A percentile compares a stretch with the other conserved stretches of the same genome.
phyloP scores from a whole-genome alignment of 345 rosid genomes.

The Eucalyptus cloeziana region DNA sequence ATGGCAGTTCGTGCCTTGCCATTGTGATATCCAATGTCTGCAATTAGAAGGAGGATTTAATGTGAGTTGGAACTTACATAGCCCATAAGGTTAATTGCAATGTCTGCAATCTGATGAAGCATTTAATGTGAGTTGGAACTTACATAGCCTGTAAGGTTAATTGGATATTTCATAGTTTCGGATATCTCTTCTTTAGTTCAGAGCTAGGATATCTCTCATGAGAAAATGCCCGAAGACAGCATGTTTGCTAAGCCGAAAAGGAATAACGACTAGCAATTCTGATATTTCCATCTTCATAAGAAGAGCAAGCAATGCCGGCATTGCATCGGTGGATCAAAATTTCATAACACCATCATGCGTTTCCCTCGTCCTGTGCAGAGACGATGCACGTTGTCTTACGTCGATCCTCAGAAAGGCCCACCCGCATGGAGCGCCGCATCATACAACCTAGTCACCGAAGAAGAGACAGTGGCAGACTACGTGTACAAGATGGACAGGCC shows the following conservation, averaged over 20 bases:
- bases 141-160: no score
- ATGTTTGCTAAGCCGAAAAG: not conserved
- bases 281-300: not conserved
- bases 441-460: not conserved
- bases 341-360: not conserved
- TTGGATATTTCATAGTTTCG: no score
- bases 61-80: no score
- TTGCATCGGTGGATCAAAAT: not conserved
- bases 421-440: not conserved
- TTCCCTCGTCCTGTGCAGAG: not conserved
- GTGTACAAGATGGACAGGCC: not conserved
- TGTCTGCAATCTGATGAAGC: no score
- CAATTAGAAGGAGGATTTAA: not conserved
- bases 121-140: no score
- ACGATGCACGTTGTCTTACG: rapidly evolving
- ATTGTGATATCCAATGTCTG: no score
- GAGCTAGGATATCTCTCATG: no score
- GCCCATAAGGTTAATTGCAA: no score
- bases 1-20: not conserved
- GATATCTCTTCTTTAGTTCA: no score
- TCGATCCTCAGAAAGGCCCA: not conserved
- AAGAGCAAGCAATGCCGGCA: not conserved
- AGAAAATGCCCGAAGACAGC: not conserved
- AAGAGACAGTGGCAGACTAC: not conserved
- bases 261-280: not conserved